A percentile compares a stretch with the other conserved stretches of the same genome.
Evolutionary conservation across 805 yeast genomes (phyloP).

Genomic region (Candida sakaeoensis): DNA sequence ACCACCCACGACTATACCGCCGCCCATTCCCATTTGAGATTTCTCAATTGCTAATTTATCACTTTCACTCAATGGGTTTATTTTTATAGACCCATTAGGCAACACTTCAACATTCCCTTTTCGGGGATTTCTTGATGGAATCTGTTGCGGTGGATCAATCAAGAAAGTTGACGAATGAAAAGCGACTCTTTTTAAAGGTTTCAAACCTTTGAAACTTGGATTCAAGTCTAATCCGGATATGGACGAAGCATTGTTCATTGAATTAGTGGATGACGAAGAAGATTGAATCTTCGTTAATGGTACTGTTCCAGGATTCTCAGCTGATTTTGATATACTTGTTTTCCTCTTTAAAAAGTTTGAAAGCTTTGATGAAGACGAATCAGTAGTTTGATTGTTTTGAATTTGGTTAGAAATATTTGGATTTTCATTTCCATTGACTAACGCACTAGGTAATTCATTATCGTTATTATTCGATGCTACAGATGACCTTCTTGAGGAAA

Average conservation of each 20-base stretch:
- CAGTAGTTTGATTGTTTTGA: neutral
- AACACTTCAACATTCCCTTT: slow-evolving; percentile 67
- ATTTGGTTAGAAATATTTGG: slow-evolving; percentile 6
- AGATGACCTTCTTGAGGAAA: slow-evolving; percentile 15
- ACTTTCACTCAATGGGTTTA: slow-evolving; percentile 53
- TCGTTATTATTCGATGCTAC: slow-evolving; percentile 8
- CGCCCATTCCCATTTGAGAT: slow-evolving; percentile 42
- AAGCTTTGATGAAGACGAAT: slow-evolving; percentile 15
- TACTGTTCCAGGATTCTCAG: slow-evolving; percentile 5
- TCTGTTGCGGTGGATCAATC: slow-evolving; percentile 72
- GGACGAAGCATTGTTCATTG: slow-evolving; percentile 5
- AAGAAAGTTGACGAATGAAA: slow-evolving; percentile 40
- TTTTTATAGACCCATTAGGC: slow-evolving; percentile 50
- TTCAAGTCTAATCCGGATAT: slow-evolving; percentile 7
- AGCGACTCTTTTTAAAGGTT: slow-evolving; percentile 40
- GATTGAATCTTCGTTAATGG: slow-evolving; percentile 4
- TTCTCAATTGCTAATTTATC: slow-evolving; percentile 44
- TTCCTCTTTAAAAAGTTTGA: slow-evolving; percentile 29
- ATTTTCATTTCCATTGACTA: slow-evolving; percentile 16
- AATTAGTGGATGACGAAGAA: slow-evolving; percentile 3
- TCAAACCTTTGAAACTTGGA: slow-evolving; percentile 28
- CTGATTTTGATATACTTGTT: slow-evolving; percentile 3
- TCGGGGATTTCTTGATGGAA: slow-evolving; percentile 81
- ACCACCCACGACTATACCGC: slow-evolving; percentile 79
- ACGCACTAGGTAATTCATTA: slow-evolving; percentile 16